Percentiles rank a stretch among this genome's conserved stretches.
These are phyloP conservation scores for Apiotrichum gracile DNA, from an alignment of 1,284 basidiomycete genomes.

Conservation along the genomic window DNA sequence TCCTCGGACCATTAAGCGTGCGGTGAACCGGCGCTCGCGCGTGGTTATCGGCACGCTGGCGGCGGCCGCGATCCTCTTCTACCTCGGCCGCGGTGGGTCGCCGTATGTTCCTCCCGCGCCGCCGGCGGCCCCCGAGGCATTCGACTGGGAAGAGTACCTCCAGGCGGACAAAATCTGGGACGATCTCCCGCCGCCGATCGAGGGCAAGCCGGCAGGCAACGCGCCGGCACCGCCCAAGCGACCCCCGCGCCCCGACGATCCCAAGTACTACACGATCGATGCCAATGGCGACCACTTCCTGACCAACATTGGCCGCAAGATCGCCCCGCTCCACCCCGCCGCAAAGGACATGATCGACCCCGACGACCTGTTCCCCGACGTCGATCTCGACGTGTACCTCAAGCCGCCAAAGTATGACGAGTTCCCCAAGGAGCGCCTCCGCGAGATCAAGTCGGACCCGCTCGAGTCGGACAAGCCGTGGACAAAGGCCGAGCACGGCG, in stretches of 20 bases:
- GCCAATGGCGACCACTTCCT: conserved; percentile 30
- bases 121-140: neutral
- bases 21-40: conserved; percentile 4
- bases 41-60: conserved; percentile 1
- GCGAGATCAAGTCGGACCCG: conserved; percentile 27
- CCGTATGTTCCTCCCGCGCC: neutral
- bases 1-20: conserved; percentile 1
- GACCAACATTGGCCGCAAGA: conserved; percentile 11
- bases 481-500: conserved; percentile 3
- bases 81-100: neutral
- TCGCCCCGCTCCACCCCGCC: conserved; percentile 34
- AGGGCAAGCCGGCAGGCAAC: neutral
- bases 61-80: neutral
- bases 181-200: conserved; percentile 1
- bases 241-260: neutral
- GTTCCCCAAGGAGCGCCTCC: conserved; percentile 27
- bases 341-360: conserved; percentile 22
- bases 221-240: neutral
- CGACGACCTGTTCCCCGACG: conserved; percentile 28
- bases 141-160: neutral
- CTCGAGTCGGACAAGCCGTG: conserved; percentile 2
- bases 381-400: conserved; percentile 21
- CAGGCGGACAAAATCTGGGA: neutral
- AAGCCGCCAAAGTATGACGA: conserved; percentile 10
- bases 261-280: conserved; percentile 21